Percentiles rank a stretch among this genome's conserved stretches.
These are phyloP conservation scores for Neurospora sp. DNA, from an alignment of 495 filamentous ascomycete genomes.

Conservation along the genomic window DNA sequence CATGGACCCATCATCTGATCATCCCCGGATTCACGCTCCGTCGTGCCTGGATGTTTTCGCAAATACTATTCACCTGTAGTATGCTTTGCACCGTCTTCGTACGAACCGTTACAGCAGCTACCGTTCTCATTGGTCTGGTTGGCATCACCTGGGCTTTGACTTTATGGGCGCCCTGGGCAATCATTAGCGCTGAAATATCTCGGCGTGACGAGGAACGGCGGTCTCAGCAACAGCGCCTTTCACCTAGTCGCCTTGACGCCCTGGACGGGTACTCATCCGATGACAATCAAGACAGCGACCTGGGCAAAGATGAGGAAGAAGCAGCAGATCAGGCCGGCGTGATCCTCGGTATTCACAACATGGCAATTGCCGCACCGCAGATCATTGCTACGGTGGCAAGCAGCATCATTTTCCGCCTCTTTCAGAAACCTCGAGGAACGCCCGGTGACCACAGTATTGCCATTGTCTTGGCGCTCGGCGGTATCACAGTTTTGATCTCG, in stretches of 20 bases:
- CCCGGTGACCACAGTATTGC: slow-evolving; percentile 79
- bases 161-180: slow-evolving; percentile 84
- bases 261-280: slow-evolving; percentile 23
- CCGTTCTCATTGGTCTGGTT: slow-evolving; percentile 62
- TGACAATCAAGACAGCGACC: slow-evolving; percentile 13
- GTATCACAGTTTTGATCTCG: slow-evolving; percentile 64
- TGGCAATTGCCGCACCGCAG: slow-evolving; percentile 79
- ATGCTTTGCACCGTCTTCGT: slow-evolving; percentile 80
- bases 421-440: slow-evolving; percentile 73
- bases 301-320: slow-evolving; percentile 30
- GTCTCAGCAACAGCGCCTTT: slow-evolving; percentile 23
- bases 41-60: slow-evolving; percentile 73
- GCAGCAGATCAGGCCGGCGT: slow-evolving; percentile 72
- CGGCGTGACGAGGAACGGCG: slow-evolving; percentile 63
- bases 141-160: slow-evolving; percentile 85
- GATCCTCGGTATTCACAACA: slow-evolving; percentile 84
- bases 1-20: slow-evolving; percentile 47
- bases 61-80: slow-evolving; percentile 63
- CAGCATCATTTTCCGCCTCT: slow-evolving; percentile 65
- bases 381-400: slow-evolving; percentile 76
- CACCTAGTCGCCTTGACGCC: slow-evolving; percentile 14
- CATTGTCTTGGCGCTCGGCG: slow-evolving; percentile 74
- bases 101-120: slow-evolving; percentile 51
- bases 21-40: slow-evolving; percentile 76
- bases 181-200: slow-evolving; percentile 79